Base-by-base conservation (phyloP, 2,329 filamentous ascomycete genomes). In the Nemania serpens region DNA sequence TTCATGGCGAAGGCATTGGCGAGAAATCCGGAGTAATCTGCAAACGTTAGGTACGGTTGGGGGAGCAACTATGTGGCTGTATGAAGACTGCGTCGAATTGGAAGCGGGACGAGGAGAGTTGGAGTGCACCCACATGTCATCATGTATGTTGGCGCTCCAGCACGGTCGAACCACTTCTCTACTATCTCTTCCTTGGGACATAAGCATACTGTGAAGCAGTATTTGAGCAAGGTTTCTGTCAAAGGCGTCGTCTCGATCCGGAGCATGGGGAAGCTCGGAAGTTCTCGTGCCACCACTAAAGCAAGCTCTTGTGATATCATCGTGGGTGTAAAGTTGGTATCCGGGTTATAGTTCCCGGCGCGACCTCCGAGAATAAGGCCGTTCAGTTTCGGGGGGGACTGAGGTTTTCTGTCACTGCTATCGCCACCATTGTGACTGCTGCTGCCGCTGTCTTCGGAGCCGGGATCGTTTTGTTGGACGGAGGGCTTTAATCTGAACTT, bases 1-100 rank as follows among this genome's bases (percentile, higher is more conserved):
- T 74, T 74, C 71, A 74, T 73, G 17, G 73, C 70, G 45, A 73
- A 73, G 11, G 70, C 70, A 45, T 73, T 70, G 11, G 72, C 70
- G 1, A 74, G 70, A 34, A 74, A 74, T 15, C 72, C 69, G 18
- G 70, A 69, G 49, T 74, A 73, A 46, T 74, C 72, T 72, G 34
- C 11, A 11, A 1, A 25, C 22, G 57, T 70, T 43, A 69, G 58
- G 41, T 50, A 58, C 15, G 22, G 25, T 13, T 13, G 9, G 36
- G 10, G 18, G 12, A n/a, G 37, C 20, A 22, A 48, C 34, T 12
- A 11, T 13, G 49, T 6, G 18, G 43, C n/a, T 41, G 47, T 15
- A 20, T 43, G 29, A 45, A 12, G 39, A 20, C n/a, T 15, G 33
- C 18, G 12, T 17, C 9, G 11, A 41, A 29, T 36, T 33, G 22